Evolutionary conservation across 164 flowering plant species (phyloP).

Genomic region (Berberis vulgaris): DNA sequence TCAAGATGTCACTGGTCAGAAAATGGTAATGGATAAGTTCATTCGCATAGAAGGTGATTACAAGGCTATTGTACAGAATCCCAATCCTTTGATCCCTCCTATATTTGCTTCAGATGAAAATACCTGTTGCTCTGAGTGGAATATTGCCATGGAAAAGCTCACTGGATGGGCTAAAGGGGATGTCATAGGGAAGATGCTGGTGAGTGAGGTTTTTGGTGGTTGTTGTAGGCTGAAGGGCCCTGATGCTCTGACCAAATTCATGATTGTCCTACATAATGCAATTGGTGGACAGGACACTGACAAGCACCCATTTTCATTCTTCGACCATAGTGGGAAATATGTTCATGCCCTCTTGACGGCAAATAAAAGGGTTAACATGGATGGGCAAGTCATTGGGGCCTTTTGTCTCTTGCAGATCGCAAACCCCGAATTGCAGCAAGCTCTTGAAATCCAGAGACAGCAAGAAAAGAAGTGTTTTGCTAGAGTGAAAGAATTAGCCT

Average conservation of each 20-base stretch:
- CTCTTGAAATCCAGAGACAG: constrained; percentile 62
- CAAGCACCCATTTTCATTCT: constrained; percentile 70
- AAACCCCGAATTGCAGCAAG: constrained; percentile 83
- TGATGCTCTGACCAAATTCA: constrained; percentile 83
- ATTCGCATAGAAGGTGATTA: constrained; percentile 93
- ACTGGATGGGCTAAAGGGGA: constrained; percentile 78
- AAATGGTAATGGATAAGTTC: constrained; percentile 89
- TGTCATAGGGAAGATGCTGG: constrained; percentile 73
- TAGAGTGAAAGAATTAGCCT: constrained; percentile 83
- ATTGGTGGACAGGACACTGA: constrained; percentile 80
- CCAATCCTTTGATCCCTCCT: constrained; percentile 92
- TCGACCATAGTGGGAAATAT: constrained; percentile 60
- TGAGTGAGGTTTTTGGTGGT: constrained; percentile 88
- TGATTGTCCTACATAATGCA: constrained; percentile 85
- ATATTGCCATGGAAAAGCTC: constrained; percentile 89
- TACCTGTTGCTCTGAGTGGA: constrained; percentile 96
- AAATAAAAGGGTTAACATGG: constrained; percentile 74
- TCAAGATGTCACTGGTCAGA: constrained; percentile 92
- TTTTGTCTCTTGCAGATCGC: constrained; percentile 95
- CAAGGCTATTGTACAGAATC: constrained; percentile 89
- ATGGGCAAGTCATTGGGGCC: constrained; percentile 75
- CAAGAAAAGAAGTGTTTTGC: constrained; percentile 62
- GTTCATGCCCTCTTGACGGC: constrained; percentile 90
- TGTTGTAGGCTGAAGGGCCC: constrained; percentile 82
- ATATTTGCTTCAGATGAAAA: constrained; percentile 94